Evolutionary conservation across 306 rosid species (phyloP).

Genomic region (Lupinus albus): DNA sequence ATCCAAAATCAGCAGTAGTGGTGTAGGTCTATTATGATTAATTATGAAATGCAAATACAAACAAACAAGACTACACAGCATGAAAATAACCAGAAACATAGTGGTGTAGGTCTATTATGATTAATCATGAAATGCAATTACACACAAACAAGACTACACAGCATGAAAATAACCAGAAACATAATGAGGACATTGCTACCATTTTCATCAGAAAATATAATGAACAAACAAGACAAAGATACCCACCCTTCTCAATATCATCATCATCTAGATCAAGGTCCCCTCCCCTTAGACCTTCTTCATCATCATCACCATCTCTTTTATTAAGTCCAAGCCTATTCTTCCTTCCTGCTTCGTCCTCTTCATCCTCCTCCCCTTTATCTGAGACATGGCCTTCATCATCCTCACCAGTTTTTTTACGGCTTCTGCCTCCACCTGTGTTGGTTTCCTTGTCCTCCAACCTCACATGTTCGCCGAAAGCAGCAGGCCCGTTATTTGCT

Average conservation of each 20-base stretch:
- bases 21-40: constrained; percentile 25
- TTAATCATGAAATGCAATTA: constrained; percentile 18
- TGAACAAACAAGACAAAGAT: constrained; percentile 29
- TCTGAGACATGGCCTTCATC: constrained; percentile 87
- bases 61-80: constrained; percentile 13
- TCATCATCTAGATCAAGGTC: constrained; percentile 85
- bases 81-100: constrained; percentile 33
- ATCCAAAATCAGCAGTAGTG: constrained; percentile 10
- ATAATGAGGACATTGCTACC: constrained; percentile 7
- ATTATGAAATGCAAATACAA: constrained; percentile 14
- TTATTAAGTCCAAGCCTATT: constrained; percentile 70
- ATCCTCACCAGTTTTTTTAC: constrained; percentile 60
- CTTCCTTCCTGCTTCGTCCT: constrained; percentile 76
- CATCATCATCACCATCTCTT: constrained; percentile 74
- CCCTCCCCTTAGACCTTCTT: constrained; percentile 74
- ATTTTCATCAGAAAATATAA: constrained; percentile 13
- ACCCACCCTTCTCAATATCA: constrained; percentile 79
- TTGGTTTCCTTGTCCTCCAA: constrained; percentile 71
- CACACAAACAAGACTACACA: constrained; percentile 11
- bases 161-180: constrained; percentile 32
- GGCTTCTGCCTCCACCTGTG: constrained; percentile 63
- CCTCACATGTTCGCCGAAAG: constrained; percentile 78
- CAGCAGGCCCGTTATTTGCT: constrained; percentile 85
- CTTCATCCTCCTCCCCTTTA: constrained; percentile 93
- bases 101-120: constrained; percentile 15